Conservation (phyloP, 1,284 basidiomycete genomes). For the Cryptococcus sp. region DNA sequence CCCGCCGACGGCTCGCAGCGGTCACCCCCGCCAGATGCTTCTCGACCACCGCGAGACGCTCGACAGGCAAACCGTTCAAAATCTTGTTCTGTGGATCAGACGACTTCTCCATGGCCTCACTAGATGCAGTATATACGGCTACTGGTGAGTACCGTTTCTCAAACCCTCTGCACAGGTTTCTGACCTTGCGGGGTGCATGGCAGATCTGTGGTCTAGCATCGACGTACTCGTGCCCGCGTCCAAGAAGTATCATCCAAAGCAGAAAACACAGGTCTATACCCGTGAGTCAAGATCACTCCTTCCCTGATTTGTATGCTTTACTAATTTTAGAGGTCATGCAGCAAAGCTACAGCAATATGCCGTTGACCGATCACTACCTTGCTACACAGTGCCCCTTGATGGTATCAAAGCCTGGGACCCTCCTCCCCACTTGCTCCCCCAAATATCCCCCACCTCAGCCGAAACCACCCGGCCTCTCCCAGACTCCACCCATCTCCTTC, state of each 20-base stretch:
- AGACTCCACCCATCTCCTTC: conserved; percentile 66
- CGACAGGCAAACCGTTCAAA: conserved; percentile 31
- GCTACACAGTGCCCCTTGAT: conserved; percentile 5
- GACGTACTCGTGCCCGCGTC: conserved; percentile 35
- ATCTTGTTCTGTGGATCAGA: conserved; percentile 53
- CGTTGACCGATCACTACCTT: conserved; percentile 1
- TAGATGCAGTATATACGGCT: conserved; percentile 43
- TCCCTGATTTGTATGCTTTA: background rate
- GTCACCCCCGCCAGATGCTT: background rate
- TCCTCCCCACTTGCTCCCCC: conserved; percentile 48
- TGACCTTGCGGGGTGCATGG: background rate
- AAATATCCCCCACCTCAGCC: conserved; percentile 26
- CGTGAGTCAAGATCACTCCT: background rate
- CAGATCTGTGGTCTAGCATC: conserved; percentile 43
- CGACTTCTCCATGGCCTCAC: conserved; percentile 47
- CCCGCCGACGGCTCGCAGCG: background rate
- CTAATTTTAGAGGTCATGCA: background rate
- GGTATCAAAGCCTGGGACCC: conserved; percentile 10
- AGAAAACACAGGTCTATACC: conserved; percentile 6
- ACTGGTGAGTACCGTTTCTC: conserved; percentile 29
- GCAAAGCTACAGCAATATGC: conserved; percentile 16
- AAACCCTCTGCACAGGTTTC: too few relatives aligned
- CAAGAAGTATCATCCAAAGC: conserved; percentile 6
- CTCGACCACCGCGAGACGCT: background rate
- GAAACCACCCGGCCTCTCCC: conserved; percentile 56